Evolutionary conservation across 208 protist genomes (phyloP), one percentile per base, ranked within the genome.

Genomic region (Tetramitus jugosus): DNA sequence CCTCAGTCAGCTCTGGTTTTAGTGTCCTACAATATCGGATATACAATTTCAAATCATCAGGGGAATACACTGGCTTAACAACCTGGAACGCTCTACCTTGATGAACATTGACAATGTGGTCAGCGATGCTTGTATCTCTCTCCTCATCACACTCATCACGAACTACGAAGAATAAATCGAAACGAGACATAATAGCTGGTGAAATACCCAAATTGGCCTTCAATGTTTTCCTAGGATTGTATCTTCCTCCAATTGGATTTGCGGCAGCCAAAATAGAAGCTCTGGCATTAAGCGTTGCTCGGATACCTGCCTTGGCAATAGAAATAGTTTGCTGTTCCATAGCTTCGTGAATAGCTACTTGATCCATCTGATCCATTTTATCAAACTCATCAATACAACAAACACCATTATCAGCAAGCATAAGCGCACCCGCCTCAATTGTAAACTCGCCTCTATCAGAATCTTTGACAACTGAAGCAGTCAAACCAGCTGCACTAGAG

Each of bases 301-400:
- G 94, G 49, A 98, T 96, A 76, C 94, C 93, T 0, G 93, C 94
- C 84, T 99, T 99, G 65, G 96, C 90, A 80, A 99, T 98, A 0
- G 97, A 98, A 65, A 99, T 99, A 31, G 97, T 99, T 83, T 99
- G 98, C 90, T 99, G 98, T 86, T 99, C 98, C 97, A 99, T 99
- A 14, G 96, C 97, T 85, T 99, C 97, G 84, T 99, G 98, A 69
- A 99, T 99, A n/a, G 98, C 97, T 1, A 98, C 94, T 86, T 99
- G 96, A 84, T 99, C 97, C 3, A 82, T 89, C 56, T 93, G 78
- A 62, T 99, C 95, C 97, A 99, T 99, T 88, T 99, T 99, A 84
- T 99, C 98, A 84, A 99, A 99, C 89, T 99, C 98, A 86, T 99
- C 98, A 80, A 99, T 99, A 85, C 97, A 99, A 91, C 97, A 99